phyloP scores from a whole-genome alignment of 1,284 basidiomycete species.

The Ustilago bromivora region DNA sequence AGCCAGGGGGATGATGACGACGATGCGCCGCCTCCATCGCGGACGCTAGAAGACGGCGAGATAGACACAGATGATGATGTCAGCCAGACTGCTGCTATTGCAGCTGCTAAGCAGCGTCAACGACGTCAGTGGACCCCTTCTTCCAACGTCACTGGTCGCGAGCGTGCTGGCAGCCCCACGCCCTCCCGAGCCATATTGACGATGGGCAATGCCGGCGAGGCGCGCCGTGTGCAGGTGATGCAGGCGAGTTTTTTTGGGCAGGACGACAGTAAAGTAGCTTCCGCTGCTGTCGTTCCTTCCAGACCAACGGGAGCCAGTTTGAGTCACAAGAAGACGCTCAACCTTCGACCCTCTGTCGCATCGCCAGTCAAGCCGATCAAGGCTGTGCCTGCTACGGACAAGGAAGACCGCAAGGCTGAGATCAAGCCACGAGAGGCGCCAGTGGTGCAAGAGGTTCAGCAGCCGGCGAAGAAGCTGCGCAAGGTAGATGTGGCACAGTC shows the following conservation, averaged over 20 bases:
- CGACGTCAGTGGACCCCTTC: conserved; percentile 43
- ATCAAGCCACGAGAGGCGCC: conserved; percentile 11
- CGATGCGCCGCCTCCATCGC: conserved; percentile 51
- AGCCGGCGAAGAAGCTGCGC: conserved; percentile 57
- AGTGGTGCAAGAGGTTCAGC: conserved; percentile 25
- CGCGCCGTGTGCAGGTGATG: conserved; percentile 68
- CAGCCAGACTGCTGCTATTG: conserved; percentile 37
- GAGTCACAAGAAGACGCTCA: conserved; percentile 36
- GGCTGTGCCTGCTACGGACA: background rate
- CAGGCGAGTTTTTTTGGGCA: conserved; percentile 70
- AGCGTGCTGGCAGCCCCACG: conserved; percentile 41
- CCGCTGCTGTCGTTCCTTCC: conserved; percentile 54
- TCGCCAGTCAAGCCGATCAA: conserved; percentile 11
- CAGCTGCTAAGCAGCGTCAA: conserved; percentile 40
- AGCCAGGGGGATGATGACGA: conserved; percentile 40
- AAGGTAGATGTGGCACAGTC: conserved; percentile 71
- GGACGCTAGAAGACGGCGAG: conserved; percentile 45
- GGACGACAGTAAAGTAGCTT: conserved; percentile 56
- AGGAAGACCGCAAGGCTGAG: conserved; percentile 18
- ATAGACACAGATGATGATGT: conserved; percentile 46
- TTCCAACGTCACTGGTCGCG: conserved; percentile 32
- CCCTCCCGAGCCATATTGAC: conserved; percentile 45
- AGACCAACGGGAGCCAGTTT: conserved; percentile 47
- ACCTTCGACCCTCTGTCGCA: conserved; percentile 17
- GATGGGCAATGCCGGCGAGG: conserved; percentile 51